phyloP scores from a whole-genome alignment of 2,329 filamentous ascomycete species.

The Penicillium sp. region DNA sequence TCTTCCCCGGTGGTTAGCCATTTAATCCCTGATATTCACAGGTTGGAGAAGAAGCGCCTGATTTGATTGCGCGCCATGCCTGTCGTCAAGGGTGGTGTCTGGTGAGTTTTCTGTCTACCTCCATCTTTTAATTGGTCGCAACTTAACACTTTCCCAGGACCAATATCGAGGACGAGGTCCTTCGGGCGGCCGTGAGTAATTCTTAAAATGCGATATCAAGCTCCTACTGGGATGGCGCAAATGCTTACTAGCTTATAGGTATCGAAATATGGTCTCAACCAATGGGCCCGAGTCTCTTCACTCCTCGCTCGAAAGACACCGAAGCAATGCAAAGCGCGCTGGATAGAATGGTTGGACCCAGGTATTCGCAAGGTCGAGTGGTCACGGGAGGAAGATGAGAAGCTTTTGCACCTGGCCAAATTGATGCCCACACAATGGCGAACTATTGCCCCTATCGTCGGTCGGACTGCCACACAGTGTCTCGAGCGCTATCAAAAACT shows the following conservation, averaged over 20 bases:
- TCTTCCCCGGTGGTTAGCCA: conserved; percentile 16
- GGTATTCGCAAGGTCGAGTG: conserved; percentile 99
- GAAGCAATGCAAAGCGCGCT: conserved; percentile 98
- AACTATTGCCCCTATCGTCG: conserved; percentile 95
- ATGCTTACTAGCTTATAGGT: conserved; percentile 46
- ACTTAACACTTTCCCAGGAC: conserved; percentile 50
- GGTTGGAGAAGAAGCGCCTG: background rate
- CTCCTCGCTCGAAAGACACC: conserved; percentile 95
- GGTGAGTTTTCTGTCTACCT: conserved; percentile 40
- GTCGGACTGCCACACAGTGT: conserved; percentile 94
- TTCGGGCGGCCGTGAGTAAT: conserved; percentile 75
- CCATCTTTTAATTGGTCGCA: conserved; percentile 2
- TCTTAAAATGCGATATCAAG: background rate
- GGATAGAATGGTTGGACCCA: conserved; percentile 97
- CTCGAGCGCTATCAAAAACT: conserved; percentile 96
- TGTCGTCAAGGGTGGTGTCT: conserved; percentile 69
- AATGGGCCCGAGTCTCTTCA: conserved; percentile 98
- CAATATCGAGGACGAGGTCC: conserved; percentile 86
- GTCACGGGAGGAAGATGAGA: conserved; percentile 98
- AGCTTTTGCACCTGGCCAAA: conserved; percentile 93
- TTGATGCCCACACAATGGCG: conserved; percentile 99
- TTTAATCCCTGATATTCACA: background rate
- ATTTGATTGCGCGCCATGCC: conserved; percentile 54
- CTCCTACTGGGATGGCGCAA: background rate
- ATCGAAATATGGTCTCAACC: conserved; percentile 92